Evolutionary conservation across 805 yeast species (phyloP).

Genomic region (Grigorovia humatica): DNA sequence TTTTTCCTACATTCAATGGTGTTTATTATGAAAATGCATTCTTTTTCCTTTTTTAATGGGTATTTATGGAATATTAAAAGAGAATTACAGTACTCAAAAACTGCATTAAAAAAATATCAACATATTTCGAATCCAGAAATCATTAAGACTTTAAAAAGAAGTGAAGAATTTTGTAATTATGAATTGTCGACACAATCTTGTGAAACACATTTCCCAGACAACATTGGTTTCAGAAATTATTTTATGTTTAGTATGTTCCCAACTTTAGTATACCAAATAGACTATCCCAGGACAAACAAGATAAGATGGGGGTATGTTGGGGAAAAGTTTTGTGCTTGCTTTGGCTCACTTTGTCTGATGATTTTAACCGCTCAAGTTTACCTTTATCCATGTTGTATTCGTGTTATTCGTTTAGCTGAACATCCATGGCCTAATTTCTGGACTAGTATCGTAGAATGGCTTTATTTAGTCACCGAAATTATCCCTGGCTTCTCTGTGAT

Average conservation of each 20-base stretch:
- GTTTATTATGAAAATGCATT: constrained; percentile 88
- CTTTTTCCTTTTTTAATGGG: constrained; percentile 86
- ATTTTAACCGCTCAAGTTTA: constrained; percentile 64
- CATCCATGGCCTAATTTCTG: constrained; percentile 16
- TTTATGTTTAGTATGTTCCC: constrained; percentile 83
- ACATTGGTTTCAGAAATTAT: constrained; percentile 54
- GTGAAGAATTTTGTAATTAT: constrained; percentile 57
- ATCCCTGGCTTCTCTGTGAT: constrained; percentile 71
- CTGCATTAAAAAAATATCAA: constrained; percentile 34
- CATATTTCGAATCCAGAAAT: constrained; percentile 17
- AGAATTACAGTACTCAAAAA: constrained; percentile 44
- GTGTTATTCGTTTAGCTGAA: constrained; percentile 42
- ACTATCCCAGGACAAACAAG: constrained; percentile 62
- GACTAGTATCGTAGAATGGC: constrained; percentile 19
- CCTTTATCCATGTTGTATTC: constrained; percentile 62
- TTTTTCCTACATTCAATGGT: constrained; percentile 77
- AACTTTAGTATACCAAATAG: constrained; percentile 71
- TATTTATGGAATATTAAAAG: constrained; percentile 59
- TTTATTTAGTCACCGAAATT: constrained; percentile 47
- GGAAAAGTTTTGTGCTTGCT: constrained; percentile 67
- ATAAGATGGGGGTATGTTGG: constrained; percentile 62
- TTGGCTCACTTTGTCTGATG: constrained; percentile 82
- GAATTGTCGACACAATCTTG: constrained; percentile 55
- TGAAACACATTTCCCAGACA: constrained; percentile 51
- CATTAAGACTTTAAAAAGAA: constrained; percentile 31